phyloP scores from a whole-genome alignment of 176 grass and related monocot species.

The Hyparrhenia diplandra region DNA sequence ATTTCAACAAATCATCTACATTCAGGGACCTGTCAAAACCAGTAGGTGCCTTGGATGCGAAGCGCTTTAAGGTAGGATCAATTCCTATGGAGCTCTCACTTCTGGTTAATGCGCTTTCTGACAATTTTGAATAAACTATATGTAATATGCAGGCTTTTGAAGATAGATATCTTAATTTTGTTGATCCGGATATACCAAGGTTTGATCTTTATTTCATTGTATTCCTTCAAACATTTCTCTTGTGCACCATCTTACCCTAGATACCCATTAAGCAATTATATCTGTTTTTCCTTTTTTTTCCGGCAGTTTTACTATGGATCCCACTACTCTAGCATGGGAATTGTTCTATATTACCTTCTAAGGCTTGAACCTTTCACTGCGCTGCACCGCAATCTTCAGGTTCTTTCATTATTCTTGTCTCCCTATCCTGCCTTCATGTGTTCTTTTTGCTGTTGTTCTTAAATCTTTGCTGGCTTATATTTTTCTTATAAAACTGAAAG shows the following conservation, averaged over 20 bases:
- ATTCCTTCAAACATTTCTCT: slow-evolving; percentile 9
- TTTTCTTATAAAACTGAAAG: too few species aligned
- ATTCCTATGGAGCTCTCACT: slow-evolving; percentile 7
- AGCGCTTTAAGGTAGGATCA: slow-evolving; percentile 77
- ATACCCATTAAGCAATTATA: neutral
- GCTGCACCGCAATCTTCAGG: slow-evolving; percentile 54
- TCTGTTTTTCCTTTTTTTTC: slow-evolving; percentile 5
- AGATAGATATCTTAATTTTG: slow-evolving; percentile 93
- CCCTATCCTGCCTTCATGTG: slow-evolving; percentile 28
- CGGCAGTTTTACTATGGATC: slow-evolving; percentile 97
- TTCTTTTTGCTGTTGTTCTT: slow-evolving; percentile 18
- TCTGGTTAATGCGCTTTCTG: neutral
- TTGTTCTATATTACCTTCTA: slow-evolving; percentile 95
- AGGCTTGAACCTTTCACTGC: slow-evolving; percentile 73
- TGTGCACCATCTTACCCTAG: neutral
- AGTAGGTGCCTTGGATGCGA: slow-evolving; percentile 83
- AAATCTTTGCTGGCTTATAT: too few species aligned
- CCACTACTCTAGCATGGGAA: slow-evolving; percentile 99
- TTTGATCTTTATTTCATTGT: slow-evolving; percentile 25
- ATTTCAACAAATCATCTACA: slow-evolving; percentile 93
- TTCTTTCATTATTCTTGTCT: slow-evolving; percentile 34
- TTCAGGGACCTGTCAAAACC: slow-evolving; percentile 96
- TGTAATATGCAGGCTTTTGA: slow-evolving; percentile 74
- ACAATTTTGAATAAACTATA: slow-evolving; percentile 34
- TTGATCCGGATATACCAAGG: slow-evolving; percentile 99